Base-by-base conservation (phyloP, 2,329 filamentous ascomycete genomes). In the Mollisia scopiformis region DNA sequence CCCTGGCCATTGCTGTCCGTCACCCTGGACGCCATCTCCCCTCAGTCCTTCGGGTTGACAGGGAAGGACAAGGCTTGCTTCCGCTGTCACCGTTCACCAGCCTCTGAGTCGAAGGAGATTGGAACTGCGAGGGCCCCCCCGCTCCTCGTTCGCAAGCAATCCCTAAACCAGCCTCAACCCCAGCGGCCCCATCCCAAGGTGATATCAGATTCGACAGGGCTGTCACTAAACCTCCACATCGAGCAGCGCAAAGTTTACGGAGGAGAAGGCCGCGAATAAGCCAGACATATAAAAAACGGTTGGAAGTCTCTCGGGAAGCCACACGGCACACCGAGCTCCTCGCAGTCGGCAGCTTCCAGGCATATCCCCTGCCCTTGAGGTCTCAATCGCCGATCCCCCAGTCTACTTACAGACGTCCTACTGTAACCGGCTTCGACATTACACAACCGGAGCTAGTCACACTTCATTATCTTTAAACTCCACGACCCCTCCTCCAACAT, bases 61-160 rank as follows among this genome's bases (percentile, higher is more conserved):
- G n/a, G n/a, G n/a, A n/a, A n/a, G n/a, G n/a, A n/a, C n/a, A n/a
- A n/a, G n/a, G n/a, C n/a, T n/a, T n/a, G n/a, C n/a, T n/a, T n/a
- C n/a, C n/a, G n/a, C n/a, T n/a, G n/a, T n/a, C n/a, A n/a, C n/a
- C n/a, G n/a, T n/a, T n/a, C n/a, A n/a, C n/a, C n/a, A n/a, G n/a
- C n/a, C n/a, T n/a, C n/a, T n/a, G n/a, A n/a, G n/a, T n/a, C n/a
- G n/a, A n/a, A n/a, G n/a, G n/a, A n/a, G n/a, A n/a, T n/a, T n/a
- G n/a, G n/a, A n/a, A n/a, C n/a, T n/a, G n/a, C n/a, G n/a, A n/a
- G n/a, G n/a, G n/a, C n/a, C n/a, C 39, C 37, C 57, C 43, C 31
- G 51, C 43, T 19, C 28, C 56, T 61, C 16, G 35, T 41, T 65
- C 62, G 59, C 62, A 65, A 65, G 57, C 55, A 61, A 57, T 50